A percentile compares a stretch with the other conserved stretches of the same genome.
Conservation (phyloP, 192 early-diverging fungal species). For the Oehlia diaphana region DNA sequence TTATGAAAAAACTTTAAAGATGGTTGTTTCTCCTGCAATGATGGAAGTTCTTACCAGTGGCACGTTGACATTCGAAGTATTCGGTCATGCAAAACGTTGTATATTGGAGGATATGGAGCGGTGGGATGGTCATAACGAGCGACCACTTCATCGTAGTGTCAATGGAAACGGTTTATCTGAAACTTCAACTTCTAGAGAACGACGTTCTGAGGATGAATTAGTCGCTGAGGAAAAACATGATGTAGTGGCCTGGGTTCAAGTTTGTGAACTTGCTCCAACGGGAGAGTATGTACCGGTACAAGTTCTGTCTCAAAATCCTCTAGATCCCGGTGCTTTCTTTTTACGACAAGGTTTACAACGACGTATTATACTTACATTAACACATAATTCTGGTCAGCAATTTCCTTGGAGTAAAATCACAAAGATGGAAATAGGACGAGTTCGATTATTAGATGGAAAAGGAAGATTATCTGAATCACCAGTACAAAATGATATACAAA, state of each 20-base stretch:
- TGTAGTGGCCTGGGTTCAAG: slow-evolving; percentile 61
- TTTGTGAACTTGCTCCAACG: slow-evolving; percentile 62
- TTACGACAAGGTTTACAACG: slow-evolving; percentile 77
- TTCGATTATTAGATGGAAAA: slow-evolving; percentile 58
- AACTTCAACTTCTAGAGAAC: slow-evolving; percentile 25
- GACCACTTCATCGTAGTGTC: slow-evolving; percentile 40
- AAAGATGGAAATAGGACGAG: slow-evolving; percentile 45
- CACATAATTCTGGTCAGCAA: slow-evolving; percentile 67
- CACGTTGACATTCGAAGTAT: slow-evolving; percentile 52
- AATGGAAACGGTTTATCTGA: slow-evolving; percentile 37
- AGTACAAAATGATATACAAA: slow-evolving; percentile 51
- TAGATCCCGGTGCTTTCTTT: slow-evolving; percentile 56
- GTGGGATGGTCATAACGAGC: slow-evolving; percentile 54
- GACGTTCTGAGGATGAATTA: slow-evolving; percentile 61
- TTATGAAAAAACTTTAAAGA: slow-evolving; percentile 48
- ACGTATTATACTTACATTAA: slow-evolving; percentile 62
- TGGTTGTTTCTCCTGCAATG: slow-evolving; percentile 42
- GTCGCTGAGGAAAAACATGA: slow-evolving; percentile 68
- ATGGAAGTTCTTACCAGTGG: slow-evolving; percentile 42
- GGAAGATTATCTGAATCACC: slow-evolving; percentile 55
- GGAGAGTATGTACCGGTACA: slow-evolving; percentile 64
- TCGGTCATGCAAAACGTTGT: slow-evolving; percentile 42
- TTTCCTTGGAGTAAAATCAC: slow-evolving; percentile 52
- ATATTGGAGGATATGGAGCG: slow-evolving; percentile 45
- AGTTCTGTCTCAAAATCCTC: slow-evolving; percentile 43